Percentiles rank a stretch among this genome's conserved stretches.
These are phyloP conservation scores for Nemania abortiva DNA, from an alignment of 2,329 filamentous ascomycete species.

Conservation along the genomic window DNA sequence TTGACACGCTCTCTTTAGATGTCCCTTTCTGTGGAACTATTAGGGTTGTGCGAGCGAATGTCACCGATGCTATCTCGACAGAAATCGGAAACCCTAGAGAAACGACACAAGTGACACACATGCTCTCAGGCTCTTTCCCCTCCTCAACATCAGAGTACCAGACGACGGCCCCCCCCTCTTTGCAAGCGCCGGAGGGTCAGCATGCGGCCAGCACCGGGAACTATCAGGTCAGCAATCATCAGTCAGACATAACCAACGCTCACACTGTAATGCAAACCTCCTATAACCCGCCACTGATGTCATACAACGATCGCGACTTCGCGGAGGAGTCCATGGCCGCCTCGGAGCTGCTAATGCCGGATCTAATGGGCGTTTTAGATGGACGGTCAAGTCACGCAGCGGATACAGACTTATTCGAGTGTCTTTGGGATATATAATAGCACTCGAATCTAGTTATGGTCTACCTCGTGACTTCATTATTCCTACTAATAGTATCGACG, in stretches of 20 bases:
- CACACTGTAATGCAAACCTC: not conserved
- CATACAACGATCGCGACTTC: not conserved
- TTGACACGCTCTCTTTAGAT: slow-evolving; percentile 22
- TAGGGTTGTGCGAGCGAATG: slow-evolving; percentile 9
- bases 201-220: not conserved
- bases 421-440: slow-evolving; percentile 18
- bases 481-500: not conserved
- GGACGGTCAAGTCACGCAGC: not conserved
- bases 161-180: not conserved
- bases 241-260: not conserved
- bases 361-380: not conserved
- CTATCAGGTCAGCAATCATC: not conserved
- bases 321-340: not conserved
- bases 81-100: not conserved
- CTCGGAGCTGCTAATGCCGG: not conserved
- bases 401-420: slow-evolving; percentile 27
- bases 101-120: slow-evolving; percentile 2
- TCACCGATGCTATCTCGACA: not conserved
- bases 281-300: not conserved
- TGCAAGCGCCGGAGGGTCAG: not conserved
- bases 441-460: not conserved
- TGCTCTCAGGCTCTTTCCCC: slow-evolving; percentile 10
- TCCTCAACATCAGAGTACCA: not conserved
- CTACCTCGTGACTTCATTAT: too few species aligned
- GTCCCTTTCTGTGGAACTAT: slow-evolving; percentile 37